Conservation (phyloP, 2,329 filamentous ascomycete species). For the Emydomyces testavorans region DNA sequence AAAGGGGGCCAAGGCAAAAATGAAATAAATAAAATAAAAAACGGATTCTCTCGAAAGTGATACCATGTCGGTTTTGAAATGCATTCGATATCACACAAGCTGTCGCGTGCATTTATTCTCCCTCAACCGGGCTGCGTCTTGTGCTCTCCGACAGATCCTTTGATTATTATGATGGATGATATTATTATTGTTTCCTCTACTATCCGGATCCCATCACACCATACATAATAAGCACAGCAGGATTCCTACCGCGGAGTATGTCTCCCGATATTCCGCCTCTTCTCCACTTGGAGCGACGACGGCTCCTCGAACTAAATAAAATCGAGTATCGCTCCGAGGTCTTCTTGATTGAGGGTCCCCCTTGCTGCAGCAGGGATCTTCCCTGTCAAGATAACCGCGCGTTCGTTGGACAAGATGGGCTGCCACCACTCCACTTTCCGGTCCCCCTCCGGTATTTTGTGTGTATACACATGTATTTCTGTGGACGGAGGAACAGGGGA, state of each 20-base stretch:
- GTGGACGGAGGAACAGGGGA: background rate
- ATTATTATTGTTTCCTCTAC: no score
- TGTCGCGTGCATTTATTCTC: background rate
- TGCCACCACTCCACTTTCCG: slow-evolving; percentile 11
- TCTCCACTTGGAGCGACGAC: slow-evolving; percentile 2
- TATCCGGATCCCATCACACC: no score
- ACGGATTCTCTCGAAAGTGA: background rate
- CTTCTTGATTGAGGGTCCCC: background rate
- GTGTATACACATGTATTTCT: no score
- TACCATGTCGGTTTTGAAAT: slow-evolving; percentile 6
- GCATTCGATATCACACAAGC: background rate
- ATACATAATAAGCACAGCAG: no score
- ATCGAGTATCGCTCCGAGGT: background rate
- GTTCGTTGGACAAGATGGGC: background rate
- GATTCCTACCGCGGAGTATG: no score
- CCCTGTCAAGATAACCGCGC: slow-evolving; percentile 5
- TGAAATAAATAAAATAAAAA: background rate
- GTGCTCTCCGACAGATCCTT: no score
- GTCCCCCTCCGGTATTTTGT: background rate
- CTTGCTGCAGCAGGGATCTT: background rate
- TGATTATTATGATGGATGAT: no score
- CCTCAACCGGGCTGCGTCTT: no score
- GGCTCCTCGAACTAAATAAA: background rate
- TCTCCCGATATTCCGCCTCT: slow-evolving; percentile 2
- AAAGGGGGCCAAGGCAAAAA: background rate